phyloP scores from a whole-genome alignment of 768 basidiomycete species.

The Ramaria sp. region DNA sequence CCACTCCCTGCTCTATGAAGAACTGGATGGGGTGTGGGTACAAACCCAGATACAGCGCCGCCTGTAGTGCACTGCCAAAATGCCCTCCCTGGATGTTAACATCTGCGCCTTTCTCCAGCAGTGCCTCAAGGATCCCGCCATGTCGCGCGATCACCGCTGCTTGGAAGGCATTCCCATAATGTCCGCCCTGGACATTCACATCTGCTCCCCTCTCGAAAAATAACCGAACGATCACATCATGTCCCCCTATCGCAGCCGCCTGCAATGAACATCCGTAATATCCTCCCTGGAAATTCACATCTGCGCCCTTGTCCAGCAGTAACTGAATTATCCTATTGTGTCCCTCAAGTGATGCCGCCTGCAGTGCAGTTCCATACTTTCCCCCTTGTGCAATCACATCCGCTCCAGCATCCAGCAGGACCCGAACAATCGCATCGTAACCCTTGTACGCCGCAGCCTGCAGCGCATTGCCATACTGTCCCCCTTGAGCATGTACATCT shows the following conservation, averaged over 20 bases:
- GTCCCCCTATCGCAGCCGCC: neutral
- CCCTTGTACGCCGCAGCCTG: neutral
- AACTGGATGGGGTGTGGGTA: neutral
- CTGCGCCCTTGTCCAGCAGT: conserved; percentile 6
- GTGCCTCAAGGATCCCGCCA: neutral
- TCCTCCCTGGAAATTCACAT: conserved; percentile 8
- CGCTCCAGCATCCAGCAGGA: conserved; percentile 6
- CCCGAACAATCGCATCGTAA: neutral
- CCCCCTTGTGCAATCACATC: conserved; percentile 9
- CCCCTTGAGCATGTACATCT: conserved; percentile 6
- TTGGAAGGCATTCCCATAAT: conserved; percentile 5
- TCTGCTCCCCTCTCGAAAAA: conserved; percentile 1
- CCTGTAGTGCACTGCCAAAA: neutral
- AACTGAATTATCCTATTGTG: neutral
- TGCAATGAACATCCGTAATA: neutral
- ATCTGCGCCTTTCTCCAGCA: conserved; percentile 8
- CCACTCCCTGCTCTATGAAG: conserved; percentile 3
- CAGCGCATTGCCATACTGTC: conserved; percentile 8
- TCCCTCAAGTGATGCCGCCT: neutral
- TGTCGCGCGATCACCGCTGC: neutral
- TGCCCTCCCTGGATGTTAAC: conserved; percentile 5
- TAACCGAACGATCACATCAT: neutral
- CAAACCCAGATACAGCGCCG: neutral
- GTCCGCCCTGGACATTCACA: conserved; percentile 8
- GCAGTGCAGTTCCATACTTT: neutral